Base-by-base conservation (phyloP, 164 flowering plant species). In the Piper longum region DNA sequence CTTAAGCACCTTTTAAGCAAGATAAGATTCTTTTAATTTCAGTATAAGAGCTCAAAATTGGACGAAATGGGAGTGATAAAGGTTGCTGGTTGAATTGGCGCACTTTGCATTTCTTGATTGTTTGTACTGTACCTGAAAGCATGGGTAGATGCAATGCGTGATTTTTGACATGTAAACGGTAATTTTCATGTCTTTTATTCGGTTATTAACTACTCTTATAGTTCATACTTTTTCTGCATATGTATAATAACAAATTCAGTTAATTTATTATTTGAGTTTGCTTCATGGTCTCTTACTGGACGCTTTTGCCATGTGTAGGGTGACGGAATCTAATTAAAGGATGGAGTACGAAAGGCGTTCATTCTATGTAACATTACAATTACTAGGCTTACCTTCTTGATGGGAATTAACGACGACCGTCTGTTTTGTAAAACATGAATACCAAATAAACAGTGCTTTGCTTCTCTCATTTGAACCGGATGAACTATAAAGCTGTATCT, bases 11-110 rank as follows among this genome's bases (percentile, higher is more conserved):
- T 40, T 39, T 45, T 64, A 36, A 26, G 8, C 61, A 52, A 36
- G 16, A 17, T 16, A 41, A 14, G 43, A 14, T 26, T 41, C 12
- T 13, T 57, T 57, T 26, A 39, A 64, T 57, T 41, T 71, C 92
- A 91, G 98, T 96, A 89, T 72, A 92, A 84, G 78, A 82, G 88
- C 82, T 81, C 96, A 59, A 87, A 84, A 77, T 74, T 86, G 43
- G 92, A 85, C 67, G 93, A 89, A 67, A 69, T 86, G 67, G 93
- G 93, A 66, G 81, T 77, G 54, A 84, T 89, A 73, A 89, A 73
- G 78, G 98, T 87, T 69, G 91, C 86, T 8, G 89, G 95, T 70
- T 87, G 81, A 87, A 12, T 48, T 48, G 52, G 14, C 52, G 9
- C 14, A 48, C 14, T 48, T 12, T 48, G 52, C 52, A 5, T 48